Conservation (phyloP, 2,329 filamentous ascomycete genomes). For the Curvularia sp. region DNA sequence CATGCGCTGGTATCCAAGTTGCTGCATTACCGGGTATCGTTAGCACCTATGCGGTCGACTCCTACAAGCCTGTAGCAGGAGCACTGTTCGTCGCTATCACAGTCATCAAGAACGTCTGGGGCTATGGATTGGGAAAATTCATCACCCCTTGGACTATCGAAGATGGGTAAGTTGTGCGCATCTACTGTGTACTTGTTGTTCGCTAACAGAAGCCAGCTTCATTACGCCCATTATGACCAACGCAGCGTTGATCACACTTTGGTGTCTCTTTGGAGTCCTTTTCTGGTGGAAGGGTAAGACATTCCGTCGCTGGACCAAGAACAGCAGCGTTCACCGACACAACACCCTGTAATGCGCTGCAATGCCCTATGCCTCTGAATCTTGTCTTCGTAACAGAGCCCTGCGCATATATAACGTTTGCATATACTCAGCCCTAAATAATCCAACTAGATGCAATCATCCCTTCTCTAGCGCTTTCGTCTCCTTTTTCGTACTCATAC, state of each 20-base stretch:
- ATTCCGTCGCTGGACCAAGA: slow-evolving; percentile 63
- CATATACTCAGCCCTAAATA: neutral
- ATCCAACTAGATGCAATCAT: neutral
- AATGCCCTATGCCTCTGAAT: neutral
- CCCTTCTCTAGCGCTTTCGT: neutral
- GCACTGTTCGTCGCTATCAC: slow-evolving; percentile 67
- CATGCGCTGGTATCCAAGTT: slow-evolving; percentile 65
- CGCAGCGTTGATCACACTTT: slow-evolving; percentile 61
- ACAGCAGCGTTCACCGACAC: slow-evolving; percentile 61
- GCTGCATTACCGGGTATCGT: slow-evolving; percentile 67
- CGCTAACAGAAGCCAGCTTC: slow-evolving; percentile 37
- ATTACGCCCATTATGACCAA: slow-evolving; percentile 68
- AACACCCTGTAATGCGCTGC: slow-evolving; percentile 5
- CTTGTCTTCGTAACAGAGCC: neutral
- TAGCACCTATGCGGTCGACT: slow-evolving; percentile 67
- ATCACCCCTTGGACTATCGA: slow-evolving; percentile 61
- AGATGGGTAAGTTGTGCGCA: slow-evolving; percentile 50
- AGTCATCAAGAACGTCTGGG: slow-evolving; percentile 70
- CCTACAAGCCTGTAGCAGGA: slow-evolving; percentile 69
- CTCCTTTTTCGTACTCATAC: neutral
- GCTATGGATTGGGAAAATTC: slow-evolving; percentile 66
- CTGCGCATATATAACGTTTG: neutral
- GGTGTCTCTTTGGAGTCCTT: slow-evolving; percentile 61
- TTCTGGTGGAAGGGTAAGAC: slow-evolving; percentile 68
- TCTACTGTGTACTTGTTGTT: neutral